These are phyloP conservation scores for Talaromyces marneffei DNA, from an alignment of 2,329 filamentous ascomycete genomes.

Conservation along the genomic window DNA sequence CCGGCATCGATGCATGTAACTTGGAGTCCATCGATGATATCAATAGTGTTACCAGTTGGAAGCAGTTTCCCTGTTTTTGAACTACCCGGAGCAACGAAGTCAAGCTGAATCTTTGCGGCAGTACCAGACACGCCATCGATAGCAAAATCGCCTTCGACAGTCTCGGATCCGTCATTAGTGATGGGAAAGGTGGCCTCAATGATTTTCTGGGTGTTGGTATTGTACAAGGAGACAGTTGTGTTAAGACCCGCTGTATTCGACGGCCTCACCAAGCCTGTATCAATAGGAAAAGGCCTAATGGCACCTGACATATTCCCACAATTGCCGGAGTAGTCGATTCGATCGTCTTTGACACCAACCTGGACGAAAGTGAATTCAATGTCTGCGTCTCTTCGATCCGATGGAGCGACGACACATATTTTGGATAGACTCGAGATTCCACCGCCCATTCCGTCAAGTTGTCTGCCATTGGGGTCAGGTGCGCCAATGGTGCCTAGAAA, in stretches of 20 bases:
- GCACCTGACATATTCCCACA: conserved; percentile 69
- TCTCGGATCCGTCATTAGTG: conserved; percentile 36
- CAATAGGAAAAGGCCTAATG: conserved; percentile 60
- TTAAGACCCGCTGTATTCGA: conserved; percentile 23
- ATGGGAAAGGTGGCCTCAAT: conserved; percentile 55
- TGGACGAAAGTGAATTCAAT: conserved; percentile 68
- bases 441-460: conserved; percentile 66
- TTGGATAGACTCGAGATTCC: conserved; percentile 66
- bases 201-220: conserved; percentile 65
- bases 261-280: conserved; percentile 46
- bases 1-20: conserved; percentile 59
- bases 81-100: conserved; percentile 58
- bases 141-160: conserved; percentile 50
- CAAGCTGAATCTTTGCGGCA: conserved; percentile 52
- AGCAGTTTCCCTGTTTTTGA: conserved; percentile 58
- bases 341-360: conserved; percentile 56
- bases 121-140: conserved; percentile 61
- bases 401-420: conserved; percentile 58
- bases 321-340: conserved; percentile 63
- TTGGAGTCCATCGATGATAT: conserved; percentile 46
- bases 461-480: conserved; percentile 61
- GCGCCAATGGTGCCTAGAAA: conserved; percentile 58
- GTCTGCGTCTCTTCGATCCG: conserved; percentile 47
- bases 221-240: conserved; percentile 56
- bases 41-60: conserved; percentile 53